Evolutionary conservation across 2,329 filamentous ascomycete genomes (phyloP).

Genomic region (Hortaea werneckii): DNA sequence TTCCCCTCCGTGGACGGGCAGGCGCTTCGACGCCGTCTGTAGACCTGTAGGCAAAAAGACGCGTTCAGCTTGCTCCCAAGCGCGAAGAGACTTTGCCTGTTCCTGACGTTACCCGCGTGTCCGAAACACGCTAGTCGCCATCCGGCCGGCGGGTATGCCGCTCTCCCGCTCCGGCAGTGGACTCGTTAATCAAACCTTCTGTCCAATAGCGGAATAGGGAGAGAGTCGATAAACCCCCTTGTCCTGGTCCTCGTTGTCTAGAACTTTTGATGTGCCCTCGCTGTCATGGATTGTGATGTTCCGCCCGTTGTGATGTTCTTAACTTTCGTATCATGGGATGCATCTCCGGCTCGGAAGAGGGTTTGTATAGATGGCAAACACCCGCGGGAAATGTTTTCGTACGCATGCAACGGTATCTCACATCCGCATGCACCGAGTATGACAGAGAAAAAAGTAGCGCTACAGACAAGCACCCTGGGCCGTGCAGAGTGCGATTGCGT

Average conservation of each 20-base stretch:
- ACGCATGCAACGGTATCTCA: not conserved
- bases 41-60: not conserved
- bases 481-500: not conserved
- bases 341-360: not conserved
- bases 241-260: not conserved
- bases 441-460: not conserved
- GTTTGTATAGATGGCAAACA: not conserved
- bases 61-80: not conserved
- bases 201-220: slow-evolving; percentile 1
- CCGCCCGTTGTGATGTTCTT: not conserved
- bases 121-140: slow-evolving; percentile 1
- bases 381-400: not conserved
- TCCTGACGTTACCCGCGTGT: not conserved
- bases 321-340: not conserved
- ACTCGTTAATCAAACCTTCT: slow-evolving; percentile 3
- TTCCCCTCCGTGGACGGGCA: not conserved
- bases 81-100: not conserved
- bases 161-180: not conserved
- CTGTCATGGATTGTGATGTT: not conserved
- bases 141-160: not conserved
- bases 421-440: not conserved
- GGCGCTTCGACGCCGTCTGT: not conserved
- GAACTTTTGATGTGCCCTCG: not conserved
- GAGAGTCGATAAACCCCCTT: not conserved
- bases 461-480: not conserved